Percentiles rank a stretch among this genome's conserved stretches.
phyloP scores from a whole-genome alignment of 75 land plant species.

The Picea sitchensis region DNA sequence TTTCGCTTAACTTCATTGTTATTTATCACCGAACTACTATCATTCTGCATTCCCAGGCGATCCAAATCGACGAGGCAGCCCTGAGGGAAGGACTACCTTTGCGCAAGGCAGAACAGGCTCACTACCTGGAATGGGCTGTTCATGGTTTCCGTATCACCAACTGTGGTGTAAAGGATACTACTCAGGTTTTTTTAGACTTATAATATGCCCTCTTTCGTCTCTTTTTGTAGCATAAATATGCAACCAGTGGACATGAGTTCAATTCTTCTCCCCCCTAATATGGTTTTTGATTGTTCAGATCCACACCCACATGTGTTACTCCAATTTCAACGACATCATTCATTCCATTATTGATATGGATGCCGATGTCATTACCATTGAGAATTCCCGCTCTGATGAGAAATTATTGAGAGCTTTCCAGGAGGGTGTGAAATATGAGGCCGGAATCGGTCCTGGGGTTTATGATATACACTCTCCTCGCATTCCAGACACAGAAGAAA shows the following conservation, averaged over 20 bases:
- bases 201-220: background rate
- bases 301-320: conserved; percentile 57
- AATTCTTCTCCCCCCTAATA: background rate
- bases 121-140: conserved; percentile 58
- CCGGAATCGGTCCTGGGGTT: conserved; percentile 59
- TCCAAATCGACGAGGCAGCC: conserved; percentile 65
- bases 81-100: conserved; percentile 54
- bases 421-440: conserved; percentile 54
- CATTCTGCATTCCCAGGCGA: conserved; percentile 20
- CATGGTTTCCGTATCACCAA: conserved; percentile 59
- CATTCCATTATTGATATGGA: conserved; percentile 61
- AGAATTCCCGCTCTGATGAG: conserved; percentile 62
- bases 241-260: background rate
- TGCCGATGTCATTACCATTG: conserved; percentile 61
- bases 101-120: conserved; percentile 45
- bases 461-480: conserved; percentile 61
- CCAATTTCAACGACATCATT: conserved; percentile 59
- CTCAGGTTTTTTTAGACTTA: conserved; percentile 27
- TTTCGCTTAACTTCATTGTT: background rate
- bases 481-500: conserved; percentile 46
- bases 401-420: conserved; percentile 57
- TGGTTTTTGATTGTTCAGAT: conserved; percentile 18
- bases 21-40: background rate
- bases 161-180: conserved; percentile 55
- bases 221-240: background rate